Evolutionary conservation across 108 stramenopile species (phyloP).

Genomic region (Skeletonema potamos): DNA sequence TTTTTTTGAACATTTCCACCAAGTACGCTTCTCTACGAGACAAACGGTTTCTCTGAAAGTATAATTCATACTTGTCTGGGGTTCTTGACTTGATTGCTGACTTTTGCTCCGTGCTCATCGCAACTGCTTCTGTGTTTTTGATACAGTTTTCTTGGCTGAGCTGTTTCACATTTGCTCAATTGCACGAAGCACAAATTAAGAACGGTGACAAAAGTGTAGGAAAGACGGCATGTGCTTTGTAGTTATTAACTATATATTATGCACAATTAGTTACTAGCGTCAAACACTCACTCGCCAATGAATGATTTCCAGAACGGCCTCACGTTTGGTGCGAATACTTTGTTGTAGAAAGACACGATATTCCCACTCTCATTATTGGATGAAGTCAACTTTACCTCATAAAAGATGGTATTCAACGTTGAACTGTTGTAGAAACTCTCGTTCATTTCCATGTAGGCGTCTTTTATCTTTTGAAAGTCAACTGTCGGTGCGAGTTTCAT

Average conservation of each 20-base stretch:
- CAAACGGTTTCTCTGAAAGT: too few relatives aligned
- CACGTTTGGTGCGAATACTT: neutral
- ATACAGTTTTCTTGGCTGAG: too few relatives aligned
- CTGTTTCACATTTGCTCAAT: too few relatives aligned
- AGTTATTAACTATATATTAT: neutral
- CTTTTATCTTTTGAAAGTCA: conserved; percentile 4
- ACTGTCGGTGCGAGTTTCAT: conserved; percentile 3
- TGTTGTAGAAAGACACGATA: conserved; percentile 4
- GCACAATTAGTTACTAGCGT: neutral
- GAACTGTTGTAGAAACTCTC: neutral
- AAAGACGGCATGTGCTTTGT: conserved; percentile 36
- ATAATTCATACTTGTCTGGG: too few relatives aligned
- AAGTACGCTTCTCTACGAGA: too few relatives aligned
- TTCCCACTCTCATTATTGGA: neutral
- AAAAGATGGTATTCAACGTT: conserved; percentile 1
- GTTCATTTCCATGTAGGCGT: conserved; percentile 5
- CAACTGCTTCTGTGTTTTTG: too few relatives aligned
- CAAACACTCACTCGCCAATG: neutral
- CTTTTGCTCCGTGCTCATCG: too few relatives aligned
- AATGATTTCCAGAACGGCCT: neutral
- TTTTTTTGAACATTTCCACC: too few relatives aligned
- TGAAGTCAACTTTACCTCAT: neutral
- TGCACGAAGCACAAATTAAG: conserved; percentile 44
- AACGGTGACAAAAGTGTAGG: conserved; percentile 34
- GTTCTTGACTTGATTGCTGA: too few relatives aligned